Base-by-base conservation (phyloP, 208 protist species). In the Blastocrithidia nonstop region DNA sequence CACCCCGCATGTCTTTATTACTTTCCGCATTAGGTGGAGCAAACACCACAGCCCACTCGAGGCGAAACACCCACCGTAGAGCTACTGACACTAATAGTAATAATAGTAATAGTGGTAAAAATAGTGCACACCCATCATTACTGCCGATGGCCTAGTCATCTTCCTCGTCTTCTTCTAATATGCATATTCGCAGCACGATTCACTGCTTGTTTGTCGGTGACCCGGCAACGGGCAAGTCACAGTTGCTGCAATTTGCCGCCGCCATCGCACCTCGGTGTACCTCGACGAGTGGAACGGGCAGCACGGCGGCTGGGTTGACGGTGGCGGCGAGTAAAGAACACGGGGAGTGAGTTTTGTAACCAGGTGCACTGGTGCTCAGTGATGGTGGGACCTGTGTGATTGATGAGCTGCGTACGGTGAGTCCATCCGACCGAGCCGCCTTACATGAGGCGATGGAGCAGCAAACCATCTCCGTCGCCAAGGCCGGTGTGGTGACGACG, bases 361-460 rank as follows among this genome's bases (percentile, higher is more conserved):
- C 94, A 7, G 95, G 95, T 23, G 95, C 94, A 3, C 66, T 98
- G 9, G 85, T 98, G 29, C 50, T 99, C 17, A 96, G 95, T 28
- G 96, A 98, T 65, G 95, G 96, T 32, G 96, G 96, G 20, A 45
- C 96, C 16, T 99, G 96, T 71, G 93, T 95, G 58, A 98, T 99
- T 41, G 96, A 98, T 54, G 96, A 99, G 61, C 96, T 98, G 50
- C 80, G 79, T 45, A 90, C 85, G 13, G 96, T 99, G n/a, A 81
- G 88, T 11, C 68, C 91, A 8, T 67, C 83, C 23, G 95, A 98
- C 54, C 68, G 94, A 22, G 73, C 82, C 6, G 81, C 95, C 4
- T 91, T 99, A 28, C 96, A 98, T 57, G 96, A 99, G 71, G 94
- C 96, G 8, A 99, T 99, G 96, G 96, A 99, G 68, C 95, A 98